A percentile compares a stretch with the other conserved stretches of the same genome.
Conservation (phyloP, 139 green algal species). For the Trebouxia sp. region DNA sequence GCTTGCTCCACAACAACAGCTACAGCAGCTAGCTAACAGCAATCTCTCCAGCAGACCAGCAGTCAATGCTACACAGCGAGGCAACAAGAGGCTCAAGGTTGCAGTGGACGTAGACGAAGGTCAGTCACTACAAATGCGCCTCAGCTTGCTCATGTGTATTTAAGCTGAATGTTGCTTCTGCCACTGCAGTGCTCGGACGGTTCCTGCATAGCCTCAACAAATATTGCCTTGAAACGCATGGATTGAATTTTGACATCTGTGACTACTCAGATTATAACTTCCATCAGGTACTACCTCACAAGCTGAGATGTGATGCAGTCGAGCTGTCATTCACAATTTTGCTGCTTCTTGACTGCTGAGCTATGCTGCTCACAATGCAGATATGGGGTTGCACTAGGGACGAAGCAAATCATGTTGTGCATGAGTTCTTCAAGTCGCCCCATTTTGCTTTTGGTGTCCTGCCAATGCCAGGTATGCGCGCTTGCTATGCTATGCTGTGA, state of each 20-base stretch:
- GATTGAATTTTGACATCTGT: constrained; percentile 65
- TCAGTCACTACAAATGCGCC: constrained; percentile 30
- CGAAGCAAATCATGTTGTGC: constrained; percentile 82
- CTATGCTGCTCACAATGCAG: no score
- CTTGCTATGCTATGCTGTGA: background rate
- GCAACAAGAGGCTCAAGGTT: constrained; percentile 45
- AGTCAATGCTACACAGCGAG: background rate
- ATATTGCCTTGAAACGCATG: constrained; percentile 80
- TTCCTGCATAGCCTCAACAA: constrained; percentile 85
- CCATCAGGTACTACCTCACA: constrained; percentile 67
- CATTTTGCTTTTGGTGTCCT: constrained; percentile 90
- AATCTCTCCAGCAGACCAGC: background rate
- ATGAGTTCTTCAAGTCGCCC: constrained; percentile 92
- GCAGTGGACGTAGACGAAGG: constrained; percentile 88
- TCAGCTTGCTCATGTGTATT: background rate
- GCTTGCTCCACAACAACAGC: background rate
- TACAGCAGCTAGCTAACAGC: background rate
- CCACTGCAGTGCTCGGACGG: constrained; percentile 76
- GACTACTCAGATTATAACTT: constrained; percentile 94
- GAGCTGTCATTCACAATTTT: no score
- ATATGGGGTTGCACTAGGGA: constrained; percentile 89
- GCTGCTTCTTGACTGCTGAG: no score
- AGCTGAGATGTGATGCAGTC: background rate
- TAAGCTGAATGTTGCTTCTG: background rate
- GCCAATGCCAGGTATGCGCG: constrained; percentile 74